Percentiles rank a stretch among this genome's conserved stretches.
phyloP scores from a whole-genome alignment of 1,284 basidiomycete genomes.

The Exobasidium rhododendri region DNA sequence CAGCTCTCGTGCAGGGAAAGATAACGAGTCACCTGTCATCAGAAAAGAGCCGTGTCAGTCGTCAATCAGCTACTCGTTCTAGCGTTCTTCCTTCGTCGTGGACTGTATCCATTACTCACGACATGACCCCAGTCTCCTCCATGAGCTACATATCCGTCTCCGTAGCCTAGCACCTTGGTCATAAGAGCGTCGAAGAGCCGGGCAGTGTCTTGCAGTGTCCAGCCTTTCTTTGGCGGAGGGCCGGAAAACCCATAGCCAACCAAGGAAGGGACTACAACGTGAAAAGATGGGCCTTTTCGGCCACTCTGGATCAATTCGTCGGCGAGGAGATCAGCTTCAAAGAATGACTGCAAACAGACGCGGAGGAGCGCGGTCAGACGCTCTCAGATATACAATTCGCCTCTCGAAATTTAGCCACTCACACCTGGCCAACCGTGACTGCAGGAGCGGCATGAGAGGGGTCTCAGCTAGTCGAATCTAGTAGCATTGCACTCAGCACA shows the following conservation, averaged over 20 bases:
- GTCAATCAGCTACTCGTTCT: background rate
- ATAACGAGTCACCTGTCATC: constrained; percentile 20
- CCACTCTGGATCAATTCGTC: constrained; percentile 18
- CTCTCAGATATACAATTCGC: no score
- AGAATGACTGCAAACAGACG: constrained; percentile 27
- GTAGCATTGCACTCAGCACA: no score
- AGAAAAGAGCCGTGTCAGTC: background rate
- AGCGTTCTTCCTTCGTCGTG: no score
- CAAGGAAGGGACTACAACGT: constrained; percentile 44
- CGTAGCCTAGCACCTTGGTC: constrained; percentile 29
- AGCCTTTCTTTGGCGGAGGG: constrained; percentile 26
- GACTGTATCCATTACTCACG: no score
- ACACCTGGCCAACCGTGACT: constrained; percentile 41
- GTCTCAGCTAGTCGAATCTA: no score
- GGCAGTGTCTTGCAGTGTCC: constrained; percentile 30
- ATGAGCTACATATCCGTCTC: constrained; percentile 34
- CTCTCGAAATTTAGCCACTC: no score
- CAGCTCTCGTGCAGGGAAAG: constrained; percentile 30
- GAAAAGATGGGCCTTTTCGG: constrained; percentile 26
- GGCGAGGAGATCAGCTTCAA: constrained; percentile 28
- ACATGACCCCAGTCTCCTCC: constrained; percentile 44
- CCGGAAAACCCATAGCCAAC: constrained; percentile 38
- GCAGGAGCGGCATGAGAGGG: no score
- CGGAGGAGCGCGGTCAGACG: no score
- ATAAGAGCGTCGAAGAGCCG: constrained; percentile 38